These are phyloP conservation scores for Aciculosporium take DNA, from an alignment of 2,329 filamentous ascomycete genomes.

Conservation along the genomic window DNA sequence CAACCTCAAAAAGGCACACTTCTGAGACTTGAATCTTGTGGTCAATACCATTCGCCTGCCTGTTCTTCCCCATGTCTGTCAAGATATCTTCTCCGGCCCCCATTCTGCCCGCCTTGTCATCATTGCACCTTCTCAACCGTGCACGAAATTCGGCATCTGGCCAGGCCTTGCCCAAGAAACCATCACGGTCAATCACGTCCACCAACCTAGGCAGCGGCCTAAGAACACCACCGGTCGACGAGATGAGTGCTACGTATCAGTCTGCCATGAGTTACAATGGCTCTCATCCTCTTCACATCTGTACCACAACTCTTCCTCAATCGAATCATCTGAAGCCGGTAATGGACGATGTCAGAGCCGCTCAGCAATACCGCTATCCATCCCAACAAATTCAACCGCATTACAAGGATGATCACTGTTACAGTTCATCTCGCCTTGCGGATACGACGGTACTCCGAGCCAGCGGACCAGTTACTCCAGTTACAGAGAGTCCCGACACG, in stretches of 20 bases:
- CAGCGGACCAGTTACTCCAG: conserved; percentile 24
- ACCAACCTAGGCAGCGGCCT: conserved; percentile 23
- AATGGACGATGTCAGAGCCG: conserved; percentile 19
- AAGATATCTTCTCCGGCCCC: conserved; percentile 11
- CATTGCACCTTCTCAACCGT: conserved; percentile 10
- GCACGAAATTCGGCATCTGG: conserved; percentile 9
- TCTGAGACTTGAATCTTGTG: neutral
- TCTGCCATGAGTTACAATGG: conserved; percentile 32
- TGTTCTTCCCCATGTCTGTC: conserved; percentile 15
- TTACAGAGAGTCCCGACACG: conserved; percentile 15
- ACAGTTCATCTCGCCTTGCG: neutral
- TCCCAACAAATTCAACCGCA: conserved; percentile 12
- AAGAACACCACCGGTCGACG: conserved; percentile 36
- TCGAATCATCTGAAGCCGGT: conserved; percentile 17
- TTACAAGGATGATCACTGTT: neutral
- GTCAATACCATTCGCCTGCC: neutral
- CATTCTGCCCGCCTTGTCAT: conserved; percentile 11
- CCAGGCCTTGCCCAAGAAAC: conserved; percentile 13
- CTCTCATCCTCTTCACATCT: conserved; percentile 26
- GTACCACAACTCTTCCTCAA: conserved; percentile 22
- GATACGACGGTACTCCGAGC: conserved; percentile 18
- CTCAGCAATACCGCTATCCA: conserved; percentile 19
- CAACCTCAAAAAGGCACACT: conserved; percentile 4
- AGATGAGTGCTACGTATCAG: conserved; percentile 40
- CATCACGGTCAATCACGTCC: conserved; percentile 10